These are phyloP conservation scores for Anthoceros angustus DNA, from an alignment of 225 moss, liverwort and hornwort genomes.

Conservation along the genomic window DNA sequence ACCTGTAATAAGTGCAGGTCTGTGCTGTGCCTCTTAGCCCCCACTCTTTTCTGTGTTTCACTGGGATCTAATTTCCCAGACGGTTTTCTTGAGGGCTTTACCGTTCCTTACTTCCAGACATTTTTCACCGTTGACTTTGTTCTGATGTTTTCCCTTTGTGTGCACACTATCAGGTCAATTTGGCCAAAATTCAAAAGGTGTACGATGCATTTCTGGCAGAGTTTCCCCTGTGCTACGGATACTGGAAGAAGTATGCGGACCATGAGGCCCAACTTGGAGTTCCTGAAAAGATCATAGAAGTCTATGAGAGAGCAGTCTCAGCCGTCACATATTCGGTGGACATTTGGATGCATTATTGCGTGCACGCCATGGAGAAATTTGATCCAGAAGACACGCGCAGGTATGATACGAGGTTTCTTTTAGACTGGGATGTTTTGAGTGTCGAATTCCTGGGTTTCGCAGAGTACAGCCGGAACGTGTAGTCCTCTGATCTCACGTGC, in stretches of 20 bases:
- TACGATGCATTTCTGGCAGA: conserved; percentile 79
- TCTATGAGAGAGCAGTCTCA: conserved; percentile 80
- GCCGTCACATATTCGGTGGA: conserved; percentile 94
- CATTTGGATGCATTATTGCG: conserved; percentile 95
- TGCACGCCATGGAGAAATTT: conserved; percentile 76
- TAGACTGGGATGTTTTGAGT: conserved; percentile 35
- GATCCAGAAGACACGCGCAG: conserved; percentile 53
- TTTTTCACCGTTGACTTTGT: neutral
- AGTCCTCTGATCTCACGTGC: conserved; percentile 42
- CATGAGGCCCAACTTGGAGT: conserved; percentile 56
- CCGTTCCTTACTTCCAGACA: neutral
- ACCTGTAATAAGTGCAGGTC: conserved; percentile 2
- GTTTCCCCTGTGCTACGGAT: conserved; percentile 90
- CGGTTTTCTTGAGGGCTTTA: neutral
- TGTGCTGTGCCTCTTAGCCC: conserved; percentile 4
- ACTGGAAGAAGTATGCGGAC: conserved; percentile 98
- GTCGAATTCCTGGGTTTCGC: conserved; percentile 44
- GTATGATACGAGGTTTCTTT: conserved; percentile 44
- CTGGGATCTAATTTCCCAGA: neutral
- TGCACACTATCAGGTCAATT: conserved; percentile 30
- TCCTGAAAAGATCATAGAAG: conserved; percentile 55
- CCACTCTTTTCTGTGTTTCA: neutral
- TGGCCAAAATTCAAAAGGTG: conserved; percentile 54
- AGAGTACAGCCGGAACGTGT: conserved; percentile 31
- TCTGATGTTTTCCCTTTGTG: neutral